Percentiles rank a stretch among this genome's conserved stretches.
These are phyloP conservation scores for Astrothelium subdiscretum DNA, from an alignment of 495 filamentous ascomycete genomes.

Conservation along the genomic window DNA sequence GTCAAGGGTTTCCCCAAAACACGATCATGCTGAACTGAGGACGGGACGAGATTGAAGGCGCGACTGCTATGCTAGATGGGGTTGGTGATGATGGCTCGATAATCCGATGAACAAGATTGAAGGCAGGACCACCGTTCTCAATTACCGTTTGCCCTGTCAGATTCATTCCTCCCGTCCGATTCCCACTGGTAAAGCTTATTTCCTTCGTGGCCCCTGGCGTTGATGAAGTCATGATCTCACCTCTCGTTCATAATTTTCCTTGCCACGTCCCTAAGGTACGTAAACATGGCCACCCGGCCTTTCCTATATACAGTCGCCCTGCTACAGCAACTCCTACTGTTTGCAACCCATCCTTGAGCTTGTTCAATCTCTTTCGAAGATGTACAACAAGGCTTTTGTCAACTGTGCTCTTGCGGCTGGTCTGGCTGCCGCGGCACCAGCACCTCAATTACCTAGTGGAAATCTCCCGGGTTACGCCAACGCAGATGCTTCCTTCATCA, in stretches of 20 bases:
- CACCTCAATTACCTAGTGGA: constrained; percentile 16
- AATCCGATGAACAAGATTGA: background rate
- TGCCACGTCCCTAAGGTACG: background rate
- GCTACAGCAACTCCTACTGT: no score
- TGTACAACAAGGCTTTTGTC: background rate
- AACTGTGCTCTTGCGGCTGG: constrained; percentile 4
- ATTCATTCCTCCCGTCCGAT: background rate
- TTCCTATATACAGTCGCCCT: no score
- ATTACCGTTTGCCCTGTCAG: background rate
- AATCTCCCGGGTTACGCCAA: constrained; percentile 24
- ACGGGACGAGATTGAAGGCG: no score
- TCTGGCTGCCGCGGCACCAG: constrained; percentile 23
- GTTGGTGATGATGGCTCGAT: no score
- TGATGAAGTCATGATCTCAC: background rate
- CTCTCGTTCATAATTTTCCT: background rate
- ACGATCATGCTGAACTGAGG: no score
- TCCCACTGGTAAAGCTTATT: background rate
- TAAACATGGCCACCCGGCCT: background rate
- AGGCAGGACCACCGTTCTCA: background rate
- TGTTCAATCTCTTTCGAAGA: background rate
- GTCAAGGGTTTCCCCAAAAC: no score
- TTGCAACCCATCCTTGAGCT: no score
- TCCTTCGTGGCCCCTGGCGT: background rate
- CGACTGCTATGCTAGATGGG: no score
- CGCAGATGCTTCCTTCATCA: constrained; percentile 19